These are phyloP conservation scores for Populus tremula DNA, from an alignment of 345 rosid genomes.

Conservation along the genomic window DNA sequence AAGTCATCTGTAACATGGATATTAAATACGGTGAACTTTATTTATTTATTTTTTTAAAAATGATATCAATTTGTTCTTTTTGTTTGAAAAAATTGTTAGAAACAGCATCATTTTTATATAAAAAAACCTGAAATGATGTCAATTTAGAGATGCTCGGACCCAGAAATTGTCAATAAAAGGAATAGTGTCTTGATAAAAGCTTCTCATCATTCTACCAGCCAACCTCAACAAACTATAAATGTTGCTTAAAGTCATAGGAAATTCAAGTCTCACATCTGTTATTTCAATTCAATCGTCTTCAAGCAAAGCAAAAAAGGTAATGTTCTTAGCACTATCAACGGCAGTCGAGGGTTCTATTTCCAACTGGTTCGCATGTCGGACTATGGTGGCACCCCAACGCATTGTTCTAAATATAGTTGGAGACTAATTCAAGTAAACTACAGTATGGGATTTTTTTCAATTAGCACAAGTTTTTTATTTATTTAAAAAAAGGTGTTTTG, in stretches of 20 bases:
- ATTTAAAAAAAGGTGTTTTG: no score
- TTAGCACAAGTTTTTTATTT: no score
- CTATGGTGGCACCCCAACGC: constrained; percentile 46
- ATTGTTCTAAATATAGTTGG: constrained; percentile 27
- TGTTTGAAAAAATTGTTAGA: no score
- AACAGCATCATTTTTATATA: no score
- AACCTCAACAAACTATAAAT: constrained; percentile 31
- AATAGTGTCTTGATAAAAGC: constrained; percentile 24
- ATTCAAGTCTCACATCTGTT: background rate
- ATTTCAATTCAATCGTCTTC: background rate
- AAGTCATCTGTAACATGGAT: no score
- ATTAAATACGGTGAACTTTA: no score
- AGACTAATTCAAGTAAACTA: background rate
- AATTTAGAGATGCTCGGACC: constrained; percentile 20
- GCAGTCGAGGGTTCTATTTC: constrained; percentile 10
- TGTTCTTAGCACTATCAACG: constrained; percentile 13
- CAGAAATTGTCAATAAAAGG: constrained; percentile 28
- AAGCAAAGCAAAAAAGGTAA: background rate
- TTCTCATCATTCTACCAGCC: constrained; percentile 36
- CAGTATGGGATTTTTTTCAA: no score
- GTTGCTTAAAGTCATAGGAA: background rate
- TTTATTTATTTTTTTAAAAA: no score
- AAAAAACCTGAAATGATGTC: no score
- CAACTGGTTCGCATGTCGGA: constrained; percentile 31
- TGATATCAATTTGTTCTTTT: no score